Evolutionary conservation across 2,329 filamentous ascomycete genomes (phyloP).

Genomic region (Leptographium flavum): DNA sequence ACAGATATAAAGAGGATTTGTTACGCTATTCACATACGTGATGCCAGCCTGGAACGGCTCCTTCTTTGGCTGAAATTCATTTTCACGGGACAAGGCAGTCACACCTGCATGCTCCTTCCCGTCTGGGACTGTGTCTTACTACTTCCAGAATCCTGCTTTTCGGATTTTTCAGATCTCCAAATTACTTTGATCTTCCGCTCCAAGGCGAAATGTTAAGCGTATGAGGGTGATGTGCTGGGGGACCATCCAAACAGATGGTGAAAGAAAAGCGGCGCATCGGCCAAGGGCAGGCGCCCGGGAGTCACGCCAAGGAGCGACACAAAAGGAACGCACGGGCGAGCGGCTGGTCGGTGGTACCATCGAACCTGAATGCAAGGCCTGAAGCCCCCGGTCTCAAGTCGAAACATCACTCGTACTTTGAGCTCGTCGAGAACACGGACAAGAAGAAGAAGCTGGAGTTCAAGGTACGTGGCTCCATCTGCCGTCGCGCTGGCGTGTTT

Average conservation of each 20-base stretch:
- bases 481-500: neutral
- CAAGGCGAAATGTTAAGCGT: neutral
- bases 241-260: neutral
- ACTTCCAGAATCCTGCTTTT: neutral
- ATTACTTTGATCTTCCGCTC: neutral
- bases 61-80: no score
- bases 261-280: neutral
- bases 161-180: no score
- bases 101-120: no score
- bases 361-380: constrained; percentile 16
- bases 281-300: neutral
- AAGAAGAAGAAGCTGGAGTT: constrained; percentile 51
- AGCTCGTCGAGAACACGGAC: constrained; percentile 49
- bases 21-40: neutral
- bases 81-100: no score
- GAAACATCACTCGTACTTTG: constrained; percentile 48
- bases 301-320: neutral
- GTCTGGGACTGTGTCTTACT: no score
- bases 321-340: neutral
- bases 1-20: neutral
- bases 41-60: neutral
- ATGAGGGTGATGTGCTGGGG: neutral
- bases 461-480: constrained; percentile 29
- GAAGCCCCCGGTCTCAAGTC: constrained; percentile 24
- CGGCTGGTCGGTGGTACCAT: neutral